Evolutionary conservation across 306 rosid species (phyloP), one percentile per base, ranked within the genome.

Genomic region (Acmispon strigosus): DNA sequence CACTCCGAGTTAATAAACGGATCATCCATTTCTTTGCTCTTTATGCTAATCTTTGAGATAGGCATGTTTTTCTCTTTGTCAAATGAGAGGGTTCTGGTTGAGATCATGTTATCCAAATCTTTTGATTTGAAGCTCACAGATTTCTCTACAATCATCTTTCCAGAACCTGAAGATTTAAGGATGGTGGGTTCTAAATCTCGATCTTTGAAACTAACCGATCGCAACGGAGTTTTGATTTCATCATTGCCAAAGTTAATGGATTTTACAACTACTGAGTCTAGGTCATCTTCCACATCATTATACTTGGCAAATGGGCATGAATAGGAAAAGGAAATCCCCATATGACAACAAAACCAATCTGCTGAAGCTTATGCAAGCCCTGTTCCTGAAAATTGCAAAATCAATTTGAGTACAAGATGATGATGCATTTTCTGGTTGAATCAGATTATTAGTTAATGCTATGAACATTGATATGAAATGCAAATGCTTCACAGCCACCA

Each of bases 271-370:
- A 89, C 62, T 7, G 96, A 90, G 20, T 87, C 88, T 37, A 89
- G 48, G 63, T 72, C 83, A 57, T 76, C 86, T 82, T 87, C 97
- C 32, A 86, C 64, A 76, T 89, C 96, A 65, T 5, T 32, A 82
- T 81, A 71, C 52, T 76, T 78, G 0, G 89, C 82, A 76, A 93
- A 87, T 61, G 96, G 97, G 79, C 96, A 86, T 43, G 98, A 88
- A 64, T 85, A 81, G 27, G 98, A 90, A 64, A 86, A 83, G 27
- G 83, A 78, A 36, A 83, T 70, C 84, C 98, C 98, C 98, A 93
- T 93, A 76, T 70, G 76, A 75, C 76, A 63, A 9, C 52, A 59
- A 62, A 60, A 24, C 45, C 47, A 55, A 62, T 52, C 72, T 54
- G 22, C 17, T 8, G 66, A 70, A 75, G 51, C 76, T 85, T 70